Evolutionary conservation across 169 alveolate genomes (phyloP).

Genomic region (Babesia sp.): DNA sequence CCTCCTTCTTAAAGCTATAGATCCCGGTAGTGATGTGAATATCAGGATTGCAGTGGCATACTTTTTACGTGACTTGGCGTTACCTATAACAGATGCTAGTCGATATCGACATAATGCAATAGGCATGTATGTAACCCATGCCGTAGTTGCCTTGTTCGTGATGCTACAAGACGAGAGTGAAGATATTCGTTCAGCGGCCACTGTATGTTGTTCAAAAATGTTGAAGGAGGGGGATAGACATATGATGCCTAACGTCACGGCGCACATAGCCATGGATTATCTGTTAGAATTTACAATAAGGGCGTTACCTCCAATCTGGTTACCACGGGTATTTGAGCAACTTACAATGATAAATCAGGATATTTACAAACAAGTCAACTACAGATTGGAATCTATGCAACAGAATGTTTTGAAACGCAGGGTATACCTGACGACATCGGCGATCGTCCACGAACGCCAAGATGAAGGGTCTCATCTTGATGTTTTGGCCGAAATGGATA

Average conservation of each 20-base stretch:
- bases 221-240: background rate
- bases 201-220: slow-evolving; percentile 1
- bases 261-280: slow-evolving; percentile 11
- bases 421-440: slow-evolving; percentile 7
- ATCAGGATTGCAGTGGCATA: slow-evolving; percentile 6
- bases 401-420: background rate
- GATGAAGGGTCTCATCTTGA: background rate
- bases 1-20: slow-evolving; percentile 8
- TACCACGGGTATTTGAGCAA: slow-evolving; percentile 16
- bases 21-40: slow-evolving; percentile 20
- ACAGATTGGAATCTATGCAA: background rate
- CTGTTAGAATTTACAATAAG: slow-evolving; percentile 9
- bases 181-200: slow-evolving; percentile 11
- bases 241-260: background rate
- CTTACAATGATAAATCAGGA: slow-evolving; percentile 18
- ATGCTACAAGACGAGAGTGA: slow-evolving; percentile 43
- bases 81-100: background rate
- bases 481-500: slow-evolving; percentile 50
- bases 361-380: slow-evolving; percentile 28
- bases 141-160: slow-evolving; percentile 7
- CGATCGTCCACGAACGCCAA: background rate
- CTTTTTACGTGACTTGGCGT: background rate
- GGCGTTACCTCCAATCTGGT: slow-evolving; percentile 5
- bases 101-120: background rate
- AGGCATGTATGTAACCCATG: slow-evolving; percentile 17